Conservation (phyloP, 1,139 yeast species). For the Hemisphaericaspora xylofermentans region DNA sequence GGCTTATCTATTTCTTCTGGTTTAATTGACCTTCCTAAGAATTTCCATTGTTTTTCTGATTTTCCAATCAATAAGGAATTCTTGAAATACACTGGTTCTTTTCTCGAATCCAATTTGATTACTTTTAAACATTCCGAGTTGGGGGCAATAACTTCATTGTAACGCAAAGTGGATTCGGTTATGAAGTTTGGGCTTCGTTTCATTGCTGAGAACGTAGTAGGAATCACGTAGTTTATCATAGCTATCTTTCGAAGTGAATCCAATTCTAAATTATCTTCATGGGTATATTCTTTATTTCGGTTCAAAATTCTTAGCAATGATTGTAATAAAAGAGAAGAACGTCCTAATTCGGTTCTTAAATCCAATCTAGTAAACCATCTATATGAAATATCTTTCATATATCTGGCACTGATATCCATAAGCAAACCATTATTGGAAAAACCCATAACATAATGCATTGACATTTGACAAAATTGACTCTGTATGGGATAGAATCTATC, state of each 20-base stretch:
- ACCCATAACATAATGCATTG: constrained; percentile 34
- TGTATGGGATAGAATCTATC: constrained; percentile 24
- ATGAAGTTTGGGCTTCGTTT: constrained; percentile 33
- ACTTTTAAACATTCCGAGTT: constrained; percentile 18
- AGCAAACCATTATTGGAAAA: constrained; percentile 20
- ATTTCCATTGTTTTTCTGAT: constrained; percentile 41
- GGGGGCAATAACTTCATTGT: constrained; percentile 27
- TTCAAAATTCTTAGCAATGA: constrained; percentile 27
- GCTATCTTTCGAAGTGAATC: constrained; percentile 25
- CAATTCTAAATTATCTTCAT: constrained; percentile 20
- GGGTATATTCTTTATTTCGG: constrained; percentile 4
- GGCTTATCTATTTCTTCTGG: constrained; percentile 20
- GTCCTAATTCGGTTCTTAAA: constrained; percentile 31
- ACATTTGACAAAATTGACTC: constrained; percentile 32
- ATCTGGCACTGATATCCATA: constrained; percentile 36
- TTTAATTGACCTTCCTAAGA: constrained; percentile 34
- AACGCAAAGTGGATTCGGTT: constrained; percentile 26
- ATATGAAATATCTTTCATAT: constrained; percentile 35
- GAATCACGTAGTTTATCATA: constrained; percentile 26
- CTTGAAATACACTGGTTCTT: constrained; percentile 25
- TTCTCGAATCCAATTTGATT: constrained; percentile 17
- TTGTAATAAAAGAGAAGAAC: constrained; percentile 27
- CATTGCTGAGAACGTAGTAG: constrained; percentile 29
- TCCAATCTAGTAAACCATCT: constrained; percentile 34
- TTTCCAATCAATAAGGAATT: constrained; percentile 29